Percentiles rank a stretch among this genome's conserved stretches.
Conservation (phyloP, 1,284 basidiomycete genomes). For the Ustilago crameri region DNA sequence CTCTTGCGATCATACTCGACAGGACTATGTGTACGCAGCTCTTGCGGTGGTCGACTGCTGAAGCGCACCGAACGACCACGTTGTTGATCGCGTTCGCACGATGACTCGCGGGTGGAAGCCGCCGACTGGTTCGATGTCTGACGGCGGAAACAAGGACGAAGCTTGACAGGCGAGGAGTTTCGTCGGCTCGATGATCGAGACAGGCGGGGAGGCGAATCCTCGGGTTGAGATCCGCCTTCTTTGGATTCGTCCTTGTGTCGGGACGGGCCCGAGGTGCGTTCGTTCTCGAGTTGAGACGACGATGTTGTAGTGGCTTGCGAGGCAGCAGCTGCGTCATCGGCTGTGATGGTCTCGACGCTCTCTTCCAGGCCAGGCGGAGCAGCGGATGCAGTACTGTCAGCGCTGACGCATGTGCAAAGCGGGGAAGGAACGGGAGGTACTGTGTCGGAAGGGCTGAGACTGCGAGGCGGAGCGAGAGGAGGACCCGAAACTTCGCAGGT, state of each 20-base stretch:
- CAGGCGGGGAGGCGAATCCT: conserved; percentile 28
- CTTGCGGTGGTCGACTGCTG: conserved; percentile 57
- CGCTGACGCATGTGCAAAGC: conserved; percentile 53
- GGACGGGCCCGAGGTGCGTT: neutral
- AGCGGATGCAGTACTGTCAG: conserved; percentile 11
- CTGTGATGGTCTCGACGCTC: conserved; percentile 50
- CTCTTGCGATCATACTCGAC: conserved; percentile 67
- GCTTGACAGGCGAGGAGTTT: conserved; percentile 54
- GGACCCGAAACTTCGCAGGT: conserved; percentile 52
- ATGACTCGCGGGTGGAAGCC: conserved; percentile 49
- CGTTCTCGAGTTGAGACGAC: neutral
- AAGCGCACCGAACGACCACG: conserved; percentile 61
- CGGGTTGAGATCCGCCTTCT: neutral
- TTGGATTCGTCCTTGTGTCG: neutral
- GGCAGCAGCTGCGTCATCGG: conserved; percentile 3
- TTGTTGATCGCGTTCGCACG: conserved; percentile 51
- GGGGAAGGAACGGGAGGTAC: conserved; percentile 61
- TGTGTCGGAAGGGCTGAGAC: conserved; percentile 57
- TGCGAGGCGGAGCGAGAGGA: conserved; percentile 47
- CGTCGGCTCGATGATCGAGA: conserved; percentile 40
- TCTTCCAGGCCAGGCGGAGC: conserved; percentile 29
- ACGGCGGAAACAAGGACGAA: conserved; percentile 62
- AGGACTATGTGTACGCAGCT: conserved; percentile 64
- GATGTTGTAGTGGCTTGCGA: neutral
- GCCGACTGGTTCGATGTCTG: conserved; percentile 45